Evolutionary conservation across 208 protist genomes (phyloP), one percentile per base, ranked within the genome.

Genomic region (Acanthamoeba quina): DNA sequence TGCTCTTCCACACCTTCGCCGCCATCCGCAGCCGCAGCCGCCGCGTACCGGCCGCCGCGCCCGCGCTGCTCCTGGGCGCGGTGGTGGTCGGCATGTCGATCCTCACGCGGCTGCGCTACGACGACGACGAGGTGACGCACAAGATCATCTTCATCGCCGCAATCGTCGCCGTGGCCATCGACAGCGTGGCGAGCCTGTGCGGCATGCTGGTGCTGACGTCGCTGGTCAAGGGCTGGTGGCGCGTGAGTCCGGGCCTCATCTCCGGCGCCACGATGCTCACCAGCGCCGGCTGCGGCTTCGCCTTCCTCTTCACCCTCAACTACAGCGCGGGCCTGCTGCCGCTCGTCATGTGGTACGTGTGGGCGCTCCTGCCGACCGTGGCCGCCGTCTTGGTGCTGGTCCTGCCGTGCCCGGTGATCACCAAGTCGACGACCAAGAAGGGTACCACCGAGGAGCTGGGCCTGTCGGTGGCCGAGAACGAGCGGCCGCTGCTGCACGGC

Each of bases 231-330:
- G 78, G 78, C 41, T 86, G 78, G 78, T 86, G 78, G 78, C 78
- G 78, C n/a, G 29, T 86, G 29, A 86, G 78, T 52, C 78, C 78
- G 15, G 47, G 17, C 78, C 24, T 86, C 78, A 58, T 86, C 52
- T 56, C 78, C 52, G 26, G 78, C 78, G 5, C 44, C 29, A 41
- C 78, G n/a, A 24, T 2, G n/a, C 15, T 7, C 52, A 10, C 41
- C 49, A 86, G 78, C 78, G 29, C n/a, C 29, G 78, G 34, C 49
- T 58, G 47, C 47, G 78, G 78, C 78, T 13, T 86, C n/a, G 21
- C 52, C 78, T 86, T 86, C 76, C 76, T 83, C 76, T 83, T 83
- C 76, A 83, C 11, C 9, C 7, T 83, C 76, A 41, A 83, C 41
- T 44, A 6, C 26, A 26, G 49, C 78, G n/a, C 24, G 21, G 78